Evolutionary conservation across 768 basidiomycete genomes (phyloP).

Genomic region (Suillus subaureus): DNA sequence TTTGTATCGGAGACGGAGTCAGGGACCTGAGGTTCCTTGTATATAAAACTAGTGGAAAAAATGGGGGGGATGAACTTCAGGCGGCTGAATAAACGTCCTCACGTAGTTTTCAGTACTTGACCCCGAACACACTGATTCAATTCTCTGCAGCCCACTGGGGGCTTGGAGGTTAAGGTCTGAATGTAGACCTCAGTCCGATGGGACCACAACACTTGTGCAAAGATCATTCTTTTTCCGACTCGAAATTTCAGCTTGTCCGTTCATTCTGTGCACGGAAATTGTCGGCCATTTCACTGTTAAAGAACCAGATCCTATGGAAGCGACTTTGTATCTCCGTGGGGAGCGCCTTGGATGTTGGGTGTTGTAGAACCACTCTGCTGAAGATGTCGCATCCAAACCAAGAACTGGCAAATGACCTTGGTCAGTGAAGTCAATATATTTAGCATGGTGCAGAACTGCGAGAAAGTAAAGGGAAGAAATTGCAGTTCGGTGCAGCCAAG

Average conservation of each 20-base stretch:
- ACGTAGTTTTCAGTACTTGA: neutral
- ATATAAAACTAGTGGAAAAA: neutral
- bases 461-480: neutral
- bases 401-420: neutral
- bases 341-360: neutral
- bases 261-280: neutral
- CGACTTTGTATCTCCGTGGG: neutral
- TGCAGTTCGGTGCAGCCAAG: neutral
- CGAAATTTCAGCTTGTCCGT: neutral
- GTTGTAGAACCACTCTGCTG: neutral
- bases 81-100: neutral
- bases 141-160: neutral
- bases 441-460: neutral
- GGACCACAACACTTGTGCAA: neutral
- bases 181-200: neutral
- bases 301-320: constrained; percentile 1
- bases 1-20: neutral
- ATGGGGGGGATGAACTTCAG: neutral
- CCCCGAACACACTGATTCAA: neutral
- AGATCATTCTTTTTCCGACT: neutral
- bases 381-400: neutral
- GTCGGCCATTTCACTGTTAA: neutral
- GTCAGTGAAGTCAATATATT: neutral
- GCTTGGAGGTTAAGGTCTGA: neutral
- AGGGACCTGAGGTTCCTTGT: neutral